Percentiles rank a stretch among this genome's conserved stretches.
Conservation (phyloP, 2,329 filamentous ascomycete species). For the Dissoconium aciculare region DNA sequence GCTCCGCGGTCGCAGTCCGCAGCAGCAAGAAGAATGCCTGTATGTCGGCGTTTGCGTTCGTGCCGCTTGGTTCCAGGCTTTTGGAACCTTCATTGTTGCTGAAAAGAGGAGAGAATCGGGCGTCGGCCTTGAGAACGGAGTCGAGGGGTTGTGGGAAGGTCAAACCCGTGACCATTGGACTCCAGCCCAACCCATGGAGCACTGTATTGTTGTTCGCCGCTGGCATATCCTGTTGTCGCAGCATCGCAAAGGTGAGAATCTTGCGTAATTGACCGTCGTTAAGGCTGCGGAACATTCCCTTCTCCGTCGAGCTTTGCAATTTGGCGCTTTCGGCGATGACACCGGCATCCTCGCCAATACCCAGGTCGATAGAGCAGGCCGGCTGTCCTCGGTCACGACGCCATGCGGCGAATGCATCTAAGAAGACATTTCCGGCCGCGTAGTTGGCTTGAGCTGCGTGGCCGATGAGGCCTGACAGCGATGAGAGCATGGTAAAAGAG, state of each 20-base stretch:
- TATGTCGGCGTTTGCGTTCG: not conserved
- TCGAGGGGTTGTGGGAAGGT: not conserved
- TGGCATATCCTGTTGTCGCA: too few species aligned
- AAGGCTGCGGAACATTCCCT: too few species aligned
- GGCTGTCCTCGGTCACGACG: constrained; percentile 29
- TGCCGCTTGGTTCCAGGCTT: not conserved
- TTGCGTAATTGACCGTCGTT: too few species aligned
- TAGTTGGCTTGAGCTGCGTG: constrained; percentile 45
- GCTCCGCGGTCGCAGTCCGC: not conserved
- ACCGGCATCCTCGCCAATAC: constrained; percentile 33
- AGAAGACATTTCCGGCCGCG: constrained; percentile 32
- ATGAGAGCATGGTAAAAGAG: constrained; percentile 39
- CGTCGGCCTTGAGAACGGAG: not conserved
- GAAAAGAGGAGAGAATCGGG: not conserved
- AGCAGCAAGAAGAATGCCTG: not conserved
- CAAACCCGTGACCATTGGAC: too few species aligned
- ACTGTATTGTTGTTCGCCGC: too few species aligned
- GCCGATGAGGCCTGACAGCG: constrained; percentile 40
- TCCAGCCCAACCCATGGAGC: too few species aligned
- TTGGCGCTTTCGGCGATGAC: constrained; percentile 22
- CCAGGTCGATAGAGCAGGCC: constrained; percentile 39
- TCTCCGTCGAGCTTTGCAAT: too few species aligned
- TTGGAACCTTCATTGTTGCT: constrained; percentile 1
- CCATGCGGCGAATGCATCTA: constrained; percentile 21
- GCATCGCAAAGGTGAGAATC: too few species aligned